A percentile compares a stretch with the other conserved stretches of the same genome.
phyloP scores from a whole-genome alignment of 208 protist species.

The Herpetomonas tarakana region DNA sequence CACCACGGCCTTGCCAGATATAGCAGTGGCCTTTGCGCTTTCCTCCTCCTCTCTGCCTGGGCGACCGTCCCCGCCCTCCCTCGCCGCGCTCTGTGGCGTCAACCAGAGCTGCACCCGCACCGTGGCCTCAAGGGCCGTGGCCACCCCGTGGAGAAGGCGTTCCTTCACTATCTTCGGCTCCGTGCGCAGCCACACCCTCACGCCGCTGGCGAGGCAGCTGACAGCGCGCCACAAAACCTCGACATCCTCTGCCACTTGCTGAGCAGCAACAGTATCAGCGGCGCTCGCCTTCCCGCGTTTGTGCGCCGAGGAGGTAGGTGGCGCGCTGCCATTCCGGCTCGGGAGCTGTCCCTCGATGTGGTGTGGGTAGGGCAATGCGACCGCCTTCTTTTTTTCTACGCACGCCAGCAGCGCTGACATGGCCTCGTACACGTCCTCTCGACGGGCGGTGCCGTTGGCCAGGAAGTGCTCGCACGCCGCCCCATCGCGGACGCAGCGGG shows the following conservation, averaged over 20 bases:
- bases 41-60: neutral
- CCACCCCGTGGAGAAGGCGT: constrained; percentile 25
- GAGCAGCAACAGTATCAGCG: too few relatives aligned
- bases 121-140: constrained; percentile 19
- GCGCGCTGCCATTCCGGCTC: neutral
- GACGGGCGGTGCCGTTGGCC: constrained; percentile 21
- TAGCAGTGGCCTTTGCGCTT: neutral
- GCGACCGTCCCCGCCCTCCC: too few relatives aligned
- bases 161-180: constrained; percentile 37
- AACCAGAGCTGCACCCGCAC: neutral
- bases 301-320: too few relatives aligned
- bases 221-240: constrained; percentile 46
- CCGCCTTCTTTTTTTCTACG: too few relatives aligned
- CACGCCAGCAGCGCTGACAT: constrained; percentile 20
- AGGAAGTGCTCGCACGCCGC: constrained; percentile 40
- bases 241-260: neutral
- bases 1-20: constrained; percentile 12
- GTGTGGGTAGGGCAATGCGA: too few relatives aligned
- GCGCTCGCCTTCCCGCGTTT: too few relatives aligned
- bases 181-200: constrained; percentile 25
- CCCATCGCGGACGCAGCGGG: constrained; percentile 42
- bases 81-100: too few relatives aligned
- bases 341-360: too few relatives aligned
- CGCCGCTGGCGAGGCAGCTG: constrained; percentile 29
- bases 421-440: constrained; percentile 13